These are phyloP conservation scores for Cercospora sp. DNA, from an alignment of 2,329 filamentous ascomycete species.

Conservation along the genomic window DNA sequence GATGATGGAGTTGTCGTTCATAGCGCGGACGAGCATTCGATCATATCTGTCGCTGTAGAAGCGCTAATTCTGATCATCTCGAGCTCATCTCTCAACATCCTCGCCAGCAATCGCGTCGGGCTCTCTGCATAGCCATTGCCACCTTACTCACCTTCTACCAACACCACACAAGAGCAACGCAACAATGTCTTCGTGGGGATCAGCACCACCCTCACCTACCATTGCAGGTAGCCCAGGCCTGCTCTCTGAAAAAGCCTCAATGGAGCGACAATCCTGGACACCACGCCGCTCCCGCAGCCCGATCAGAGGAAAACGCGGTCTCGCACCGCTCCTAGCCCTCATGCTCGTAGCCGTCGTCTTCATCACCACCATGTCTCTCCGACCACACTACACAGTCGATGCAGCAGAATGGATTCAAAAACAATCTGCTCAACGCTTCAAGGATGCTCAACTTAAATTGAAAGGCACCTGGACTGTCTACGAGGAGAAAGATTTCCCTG, in stretches of 20 bases:
- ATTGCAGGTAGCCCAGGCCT: conserved; percentile 7
- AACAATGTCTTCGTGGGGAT: conserved; percentile 10
- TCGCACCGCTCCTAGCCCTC: conserved; percentile 13
- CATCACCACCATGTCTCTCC: conserved; percentile 18
- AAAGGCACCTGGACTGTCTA: conserved; percentile 19
- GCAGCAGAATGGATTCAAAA: conserved; percentile 13
- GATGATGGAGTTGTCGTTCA: not conserved
- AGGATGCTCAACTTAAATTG: conserved; percentile 13
- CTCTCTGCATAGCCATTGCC: not conserved
- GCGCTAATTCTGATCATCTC: conserved; percentile 1
- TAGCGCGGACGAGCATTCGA: not conserved
- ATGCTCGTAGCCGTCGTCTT: conserved; percentile 18
- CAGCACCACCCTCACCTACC: conserved; percentile 3
- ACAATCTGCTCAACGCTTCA: conserved; percentile 13
- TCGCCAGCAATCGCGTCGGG: not conserved
- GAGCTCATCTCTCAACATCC: not conserved
- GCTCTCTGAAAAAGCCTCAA: conserved; percentile 9
- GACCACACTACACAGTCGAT: conserved; percentile 12
- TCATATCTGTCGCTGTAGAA: conserved; percentile 9
- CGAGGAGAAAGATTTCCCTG: conserved; percentile 17
- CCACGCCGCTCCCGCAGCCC: conserved; percentile 7
- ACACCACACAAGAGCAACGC: not conserved
- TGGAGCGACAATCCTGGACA: conserved; percentile 1
- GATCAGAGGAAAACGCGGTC: conserved; percentile 17
- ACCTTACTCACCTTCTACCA: not conserved